phyloP scores from a whole-genome alignment of 768 basidiomycete species.

The Tricholoma bakamatsutake region DNA sequence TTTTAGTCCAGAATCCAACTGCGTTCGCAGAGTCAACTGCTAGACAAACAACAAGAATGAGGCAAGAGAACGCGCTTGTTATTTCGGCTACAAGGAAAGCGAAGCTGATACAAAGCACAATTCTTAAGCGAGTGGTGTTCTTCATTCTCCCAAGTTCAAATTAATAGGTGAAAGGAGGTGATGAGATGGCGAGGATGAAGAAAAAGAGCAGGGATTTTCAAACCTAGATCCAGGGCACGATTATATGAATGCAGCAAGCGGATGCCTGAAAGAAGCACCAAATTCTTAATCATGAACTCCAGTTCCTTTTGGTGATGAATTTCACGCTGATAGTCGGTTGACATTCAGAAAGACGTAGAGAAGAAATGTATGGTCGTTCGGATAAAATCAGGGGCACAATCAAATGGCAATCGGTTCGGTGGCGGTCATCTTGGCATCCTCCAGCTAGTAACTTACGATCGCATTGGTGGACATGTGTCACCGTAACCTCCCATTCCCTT shows the following conservation, averaged over 20 bases:
- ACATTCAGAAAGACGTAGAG: no score
- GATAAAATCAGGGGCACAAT: no score
- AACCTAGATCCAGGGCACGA: not conserved
- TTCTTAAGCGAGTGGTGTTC: slow-evolving; percentile 40
- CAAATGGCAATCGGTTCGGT: no score
- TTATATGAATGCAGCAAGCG: not conserved
- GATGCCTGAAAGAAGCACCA: no score
- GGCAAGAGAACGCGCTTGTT: slow-evolving; percentile 25
- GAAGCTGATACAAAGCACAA: slow-evolving; percentile 41
- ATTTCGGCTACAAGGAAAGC: slow-evolving; percentile 48
- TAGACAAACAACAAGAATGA: not conserved
- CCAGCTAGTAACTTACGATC: no score
- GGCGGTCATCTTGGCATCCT: no score
- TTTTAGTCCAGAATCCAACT: slow-evolving; percentile 51
- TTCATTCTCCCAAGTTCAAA: slow-evolving; percentile 27
- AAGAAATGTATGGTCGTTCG: no score
- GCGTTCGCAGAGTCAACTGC: not conserved
- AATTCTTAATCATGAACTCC: no score
- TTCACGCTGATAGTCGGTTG: no score
- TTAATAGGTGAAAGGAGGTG: not conserved
- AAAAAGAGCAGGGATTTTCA: not conserved
- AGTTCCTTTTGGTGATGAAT: no score
- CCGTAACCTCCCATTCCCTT: no score
- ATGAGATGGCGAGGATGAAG: not conserved
- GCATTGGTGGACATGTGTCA: no score